A percentile compares a stretch with the other conserved stretches of the same genome.
phyloP scores from a whole-genome alignment of 106 monocot genomes.

The Dioscorea alata region DNA sequence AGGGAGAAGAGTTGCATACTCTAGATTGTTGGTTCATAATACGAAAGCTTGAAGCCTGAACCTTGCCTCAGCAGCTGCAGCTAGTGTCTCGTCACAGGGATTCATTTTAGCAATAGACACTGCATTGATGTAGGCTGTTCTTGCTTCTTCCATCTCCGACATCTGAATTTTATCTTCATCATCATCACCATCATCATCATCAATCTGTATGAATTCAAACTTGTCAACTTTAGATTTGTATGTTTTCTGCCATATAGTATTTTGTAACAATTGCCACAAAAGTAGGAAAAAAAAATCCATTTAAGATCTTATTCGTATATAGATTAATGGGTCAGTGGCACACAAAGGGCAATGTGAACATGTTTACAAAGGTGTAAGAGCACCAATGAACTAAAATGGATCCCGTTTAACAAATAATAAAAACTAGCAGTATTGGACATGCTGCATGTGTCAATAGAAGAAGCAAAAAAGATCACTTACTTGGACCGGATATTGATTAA shows the following conservation, averaged over 20 bases:
- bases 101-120: neutral
- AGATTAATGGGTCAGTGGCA: neutral
- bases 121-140: neutral
- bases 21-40: neutral
- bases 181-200: slow-evolving; percentile 2
- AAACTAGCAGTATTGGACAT: neutral
- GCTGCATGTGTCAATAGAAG: neutral
- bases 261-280: too few relatives aligned
- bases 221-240: neutral
- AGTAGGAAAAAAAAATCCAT: neutral
- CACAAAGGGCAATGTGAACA: neutral
- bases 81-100: neutral
- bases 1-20: too few relatives aligned
- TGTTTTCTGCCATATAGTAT: too few relatives aligned
- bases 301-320: neutral
- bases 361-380: neutral
- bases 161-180: neutral
- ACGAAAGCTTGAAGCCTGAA: neutral
- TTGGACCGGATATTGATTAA: slow-evolving; percentile 33
- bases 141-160: neutral
- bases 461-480: slow-evolving; percentile 30
- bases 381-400: neutral
- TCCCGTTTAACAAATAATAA: neutral
- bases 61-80: slow-evolving; percentile 1
- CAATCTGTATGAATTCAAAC: neutral